phyloP scores from a whole-genome alignment of 495 filamentous ascomycete species.

The Daldinia bambusicola region DNA sequence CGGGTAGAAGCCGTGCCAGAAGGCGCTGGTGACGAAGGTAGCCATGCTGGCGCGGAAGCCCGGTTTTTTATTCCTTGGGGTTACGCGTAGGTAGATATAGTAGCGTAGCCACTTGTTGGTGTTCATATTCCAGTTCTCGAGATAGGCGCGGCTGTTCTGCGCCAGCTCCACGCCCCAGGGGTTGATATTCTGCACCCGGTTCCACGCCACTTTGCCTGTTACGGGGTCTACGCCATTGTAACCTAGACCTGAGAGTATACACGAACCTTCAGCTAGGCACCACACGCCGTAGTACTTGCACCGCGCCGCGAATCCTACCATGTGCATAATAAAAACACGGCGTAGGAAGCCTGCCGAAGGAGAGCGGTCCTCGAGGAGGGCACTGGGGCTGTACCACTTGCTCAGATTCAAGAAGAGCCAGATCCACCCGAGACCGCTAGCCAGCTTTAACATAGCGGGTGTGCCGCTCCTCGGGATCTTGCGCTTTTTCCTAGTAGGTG shows the following conservation, averaged over 20 bases:
- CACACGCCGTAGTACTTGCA: slow-evolving; percentile 97
- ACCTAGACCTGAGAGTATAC: slow-evolving; percentile 91
- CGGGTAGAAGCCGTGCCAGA: slow-evolving; percentile 98
- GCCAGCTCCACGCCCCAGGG: slow-evolving; percentile 85
- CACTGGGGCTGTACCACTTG: slow-evolving; percentile 68
- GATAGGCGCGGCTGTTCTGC: slow-evolving; percentile 87
- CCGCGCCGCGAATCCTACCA: slow-evolving; percentile 81
- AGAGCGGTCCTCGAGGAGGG: slow-evolving; percentile 70
- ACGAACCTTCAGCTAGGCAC: slow-evolving; percentile 91
- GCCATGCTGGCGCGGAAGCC: slow-evolving; percentile 95
- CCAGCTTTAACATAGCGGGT: slow-evolving; percentile 82
- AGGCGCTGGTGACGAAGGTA: slow-evolving; percentile 91
- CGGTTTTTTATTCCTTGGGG: slow-evolving; percentile 93
- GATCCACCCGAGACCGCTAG: slow-evolving; percentile 80
- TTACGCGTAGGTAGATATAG: slow-evolving; percentile 94
- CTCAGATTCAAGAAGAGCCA: slow-evolving; percentile 78
- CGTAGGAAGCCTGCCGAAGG: slow-evolving; percentile 73
- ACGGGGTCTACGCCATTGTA: slow-evolving; percentile 91
- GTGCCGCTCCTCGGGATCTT: slow-evolving; percentile 92
- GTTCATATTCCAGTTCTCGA: slow-evolving; percentile 97
- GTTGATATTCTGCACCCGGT: slow-evolving; percentile 86
- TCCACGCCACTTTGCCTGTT: slow-evolving; percentile 86
- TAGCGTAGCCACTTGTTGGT: slow-evolving; percentile 97
- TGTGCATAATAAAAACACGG: slow-evolving; percentile 79
- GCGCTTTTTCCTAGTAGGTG: slow-evolving; percentile 88